A percentile compares a stretch with the other conserved stretches of the same genome.
These are phyloP conservation scores for Colletotrichum eremochloae DNA, from an alignment of 2,329 filamentous ascomycete genomes.

Conservation along the genomic window DNA sequence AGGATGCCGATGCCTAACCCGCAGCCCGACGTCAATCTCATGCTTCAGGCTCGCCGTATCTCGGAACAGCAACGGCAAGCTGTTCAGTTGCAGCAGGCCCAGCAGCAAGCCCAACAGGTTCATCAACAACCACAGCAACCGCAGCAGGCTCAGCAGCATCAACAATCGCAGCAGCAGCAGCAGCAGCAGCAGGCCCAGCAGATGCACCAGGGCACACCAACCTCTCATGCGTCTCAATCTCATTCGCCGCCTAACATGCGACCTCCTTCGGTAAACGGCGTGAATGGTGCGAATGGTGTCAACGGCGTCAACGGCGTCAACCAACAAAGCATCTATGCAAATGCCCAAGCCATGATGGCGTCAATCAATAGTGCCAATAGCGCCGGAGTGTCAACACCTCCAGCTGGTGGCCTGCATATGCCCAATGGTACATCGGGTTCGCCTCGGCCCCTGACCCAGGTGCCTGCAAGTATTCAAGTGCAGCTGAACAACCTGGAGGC, in stretches of 20 bases:
- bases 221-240: constrained; percentile 51
- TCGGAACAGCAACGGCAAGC: constrained; percentile 73
- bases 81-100: constrained; percentile 62
- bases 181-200: constrained; percentile 57
- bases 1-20: constrained; percentile 69
- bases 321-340: constrained; percentile 67
- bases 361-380: constrained; percentile 61
- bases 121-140: constrained; percentile 46
- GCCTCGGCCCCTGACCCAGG: constrained; percentile 59
- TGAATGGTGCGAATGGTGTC: constrained; percentile 42
- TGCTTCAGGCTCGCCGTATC: constrained; percentile 75
- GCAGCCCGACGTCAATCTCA: constrained; percentile 65
- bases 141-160: constrained; percentile 60
- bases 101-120: constrained; percentile 46
- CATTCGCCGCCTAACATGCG: constrained; percentile 59
- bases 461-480: constrained; percentile 61
- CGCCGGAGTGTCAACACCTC: constrained; percentile 59
- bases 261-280: constrained; percentile 41
- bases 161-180: constrained; percentile 64
- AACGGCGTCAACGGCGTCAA: constrained; percentile 59
- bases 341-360: constrained; percentile 66
- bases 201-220: constrained; percentile 48
- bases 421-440: constrained; percentile 60
- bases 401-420: constrained; percentile 61
- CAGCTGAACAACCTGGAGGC: constrained; percentile 67